Base-by-base conservation (phyloP, 2,329 filamentous ascomycete species). In the Pseudogymnoascus destructans region DNA sequence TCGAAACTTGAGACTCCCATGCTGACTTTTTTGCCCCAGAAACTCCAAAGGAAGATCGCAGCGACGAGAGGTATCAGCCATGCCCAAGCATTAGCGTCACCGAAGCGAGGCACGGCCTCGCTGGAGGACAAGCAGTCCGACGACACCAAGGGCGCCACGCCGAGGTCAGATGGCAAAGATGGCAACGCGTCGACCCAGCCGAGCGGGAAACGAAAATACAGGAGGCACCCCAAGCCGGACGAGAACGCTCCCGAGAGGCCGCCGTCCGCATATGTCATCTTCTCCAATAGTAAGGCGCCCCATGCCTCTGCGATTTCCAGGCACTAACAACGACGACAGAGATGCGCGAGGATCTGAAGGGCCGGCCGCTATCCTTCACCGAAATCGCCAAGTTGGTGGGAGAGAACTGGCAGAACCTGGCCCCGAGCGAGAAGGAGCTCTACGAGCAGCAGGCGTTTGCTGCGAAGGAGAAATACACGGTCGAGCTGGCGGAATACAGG, bases 241-340 rank as follows among this genome's bases (percentile, higher is more conserved):
- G 85, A 89, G 60, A 82, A 88, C 72, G 87, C 87, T 0, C 88
- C 88, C 1, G 87, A 91, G 66, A 77, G 87, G 21, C 86, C 88
- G 1, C 86, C 87, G 0, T 92, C 87, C 3, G 88, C 87, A 55
- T 92, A 92, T 71, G 88, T 92, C 10, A 79, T 92, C 13, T 93
- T 93, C 67, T 91, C 88, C 0, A 92, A 92, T 65, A 87, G 85
- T 88, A 71, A 74, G 84, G 76, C 30, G 5, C 56, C 8, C n/a
- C 49, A 55, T 27, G 27, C 25, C 30, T 19, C 27, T 17, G 10
- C 25, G 30, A 19, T 25, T 15, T n/a, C 36, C 66, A 71, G 60
- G 71, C 33, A 2, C 49, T 6, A 1, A 10, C 38, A 42, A n/a
- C 32, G 15, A 17, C n/a, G 25, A 30, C 25, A 87, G 84, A 86